These are phyloP conservation scores for Seminavis robusta DNA, from an alignment of 108 stramenopile species.

Conservation along the genomic window DNA sequence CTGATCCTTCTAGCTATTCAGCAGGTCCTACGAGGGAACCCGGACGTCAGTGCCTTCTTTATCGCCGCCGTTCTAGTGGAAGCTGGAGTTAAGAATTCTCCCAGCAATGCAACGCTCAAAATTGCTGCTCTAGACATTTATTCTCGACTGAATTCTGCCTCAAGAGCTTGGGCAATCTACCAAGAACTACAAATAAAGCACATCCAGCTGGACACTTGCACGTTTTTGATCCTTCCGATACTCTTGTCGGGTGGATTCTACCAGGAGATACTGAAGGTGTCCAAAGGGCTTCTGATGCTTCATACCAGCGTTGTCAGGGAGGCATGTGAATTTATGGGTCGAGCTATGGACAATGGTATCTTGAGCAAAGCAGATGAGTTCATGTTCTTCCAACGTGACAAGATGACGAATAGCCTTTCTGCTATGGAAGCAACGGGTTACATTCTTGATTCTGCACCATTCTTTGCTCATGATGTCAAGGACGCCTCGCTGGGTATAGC, in stretches of 20 bases:
- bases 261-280: slow-evolving; percentile 53
- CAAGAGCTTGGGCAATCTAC: slow-evolving; percentile 48
- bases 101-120: slow-evolving; percentile 75
- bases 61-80: slow-evolving; percentile 55
- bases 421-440: slow-evolving; percentile 58
- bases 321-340: slow-evolving; percentile 49
- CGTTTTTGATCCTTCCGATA: slow-evolving; percentile 56
- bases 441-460: slow-evolving; percentile 64
- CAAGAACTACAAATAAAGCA: slow-evolving; percentile 62
- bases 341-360: slow-evolving; percentile 57
- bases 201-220: slow-evolving; percentile 79
- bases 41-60: slow-evolving; percentile 10
- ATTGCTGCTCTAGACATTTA: slow-evolving; percentile 63
- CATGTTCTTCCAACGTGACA: slow-evolving; percentile 57
- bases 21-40: slow-evolving; percentile 22
- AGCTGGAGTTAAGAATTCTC: slow-evolving; percentile 63
- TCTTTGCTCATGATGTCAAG: slow-evolving; percentile 35
- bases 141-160: slow-evolving; percentile 28
- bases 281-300: slow-evolving; percentile 47
- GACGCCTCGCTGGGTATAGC: slow-evolving; percentile 34
- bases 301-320: slow-evolving; percentile 60
- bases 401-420: slow-evolving; percentile 57
- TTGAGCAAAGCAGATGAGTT: slow-evolving; percentile 72
- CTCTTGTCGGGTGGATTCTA: slow-evolving; percentile 66
- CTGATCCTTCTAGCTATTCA: slow-evolving; percentile 54